Evolutionary conservation across 2,329 filamentous ascomycete species (phyloP).

Genomic region (Zymoseptoria pseudotritici): DNA sequence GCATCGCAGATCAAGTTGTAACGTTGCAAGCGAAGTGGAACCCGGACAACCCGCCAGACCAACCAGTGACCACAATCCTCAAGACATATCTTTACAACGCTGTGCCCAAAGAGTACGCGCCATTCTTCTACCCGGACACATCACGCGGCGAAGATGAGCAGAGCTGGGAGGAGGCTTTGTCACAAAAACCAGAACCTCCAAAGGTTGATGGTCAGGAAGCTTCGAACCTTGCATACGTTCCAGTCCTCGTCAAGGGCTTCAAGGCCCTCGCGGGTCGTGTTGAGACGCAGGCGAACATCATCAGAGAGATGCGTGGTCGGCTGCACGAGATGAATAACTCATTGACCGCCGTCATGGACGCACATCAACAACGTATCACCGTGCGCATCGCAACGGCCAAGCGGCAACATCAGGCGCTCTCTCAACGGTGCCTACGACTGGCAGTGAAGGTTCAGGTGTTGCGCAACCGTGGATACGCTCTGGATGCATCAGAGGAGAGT

Average conservation of each 20-base stretch:
- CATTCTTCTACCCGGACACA: slow-evolving; percentile 64
- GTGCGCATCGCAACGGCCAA: slow-evolving; percentile 66
- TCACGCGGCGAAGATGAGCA: slow-evolving; percentile 57
- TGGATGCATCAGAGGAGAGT: slow-evolving; percentile 73
- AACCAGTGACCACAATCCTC: slow-evolving; percentile 51
- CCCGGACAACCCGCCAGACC: slow-evolving; percentile 35
- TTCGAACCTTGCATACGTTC: slow-evolving; percentile 55
- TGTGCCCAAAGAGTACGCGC: slow-evolving; percentile 65
- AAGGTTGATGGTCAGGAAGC: slow-evolving; percentile 31
- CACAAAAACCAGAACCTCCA: slow-evolving; percentile 60
- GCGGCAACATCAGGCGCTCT: slow-evolving; percentile 64
- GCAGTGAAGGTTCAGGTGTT: slow-evolving; percentile 75
- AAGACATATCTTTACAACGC: slow-evolving; percentile 85
- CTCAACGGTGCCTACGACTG: slow-evolving; percentile 64
- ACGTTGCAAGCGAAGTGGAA: slow-evolving; percentile 69
- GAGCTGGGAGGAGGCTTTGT: slow-evolving; percentile 77
- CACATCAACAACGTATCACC: slow-evolving; percentile 69
- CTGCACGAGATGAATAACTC: slow-evolving; percentile 74
- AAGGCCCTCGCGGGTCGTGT: slow-evolving; percentile 63
- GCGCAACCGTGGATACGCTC: slow-evolving; percentile 71
- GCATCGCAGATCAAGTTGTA: slow-evolving; percentile 65
- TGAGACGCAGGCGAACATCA: slow-evolving; percentile 61
- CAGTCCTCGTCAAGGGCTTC: slow-evolving; percentile 69
- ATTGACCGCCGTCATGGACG: slow-evolving; percentile 63
- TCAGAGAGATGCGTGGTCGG: slow-evolving; percentile 61